Evolutionary conservation across 768 basidiomycete species (phyloP).

Genomic region (Boletus rex-veris): DNA sequence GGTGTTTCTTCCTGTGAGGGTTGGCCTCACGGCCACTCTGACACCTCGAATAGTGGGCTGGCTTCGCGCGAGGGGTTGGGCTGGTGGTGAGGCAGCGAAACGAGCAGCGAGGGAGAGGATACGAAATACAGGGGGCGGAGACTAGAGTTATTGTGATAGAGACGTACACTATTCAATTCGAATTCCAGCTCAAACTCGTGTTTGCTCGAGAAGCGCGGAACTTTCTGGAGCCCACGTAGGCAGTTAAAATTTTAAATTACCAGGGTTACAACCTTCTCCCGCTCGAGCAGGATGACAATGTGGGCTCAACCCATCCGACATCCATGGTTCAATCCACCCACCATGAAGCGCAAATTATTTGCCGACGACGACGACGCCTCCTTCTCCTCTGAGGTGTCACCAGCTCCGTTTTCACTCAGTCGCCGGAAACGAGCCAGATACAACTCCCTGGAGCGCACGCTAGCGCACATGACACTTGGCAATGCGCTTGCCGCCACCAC

Average conservation of each 20-base stretch:
- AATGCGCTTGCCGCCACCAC: neutral
- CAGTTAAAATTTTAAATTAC: neutral
- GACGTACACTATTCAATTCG: conserved; percentile 6
- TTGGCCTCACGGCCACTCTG: conserved; percentile 82
- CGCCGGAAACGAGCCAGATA: conserved; percentile 50
- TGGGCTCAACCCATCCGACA: conserved; percentile 38
- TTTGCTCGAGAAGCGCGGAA: neutral
- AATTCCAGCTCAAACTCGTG: conserved; percentile 1
- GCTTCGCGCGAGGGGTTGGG: conserved; percentile 81
- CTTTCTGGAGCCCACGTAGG: conserved; percentile 5
- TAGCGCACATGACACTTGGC: conserved; percentile 48
- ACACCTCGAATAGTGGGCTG: conserved; percentile 86
- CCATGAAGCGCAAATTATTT: conserved; percentile 39
- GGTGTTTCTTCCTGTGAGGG: conserved; percentile 79
- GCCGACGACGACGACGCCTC: conserved; percentile 8
- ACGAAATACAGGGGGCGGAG: conserved; percentile 21
- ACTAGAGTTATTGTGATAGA: conserved; percentile 11
- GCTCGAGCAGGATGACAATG: conserved; percentile 18
- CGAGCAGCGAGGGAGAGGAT: conserved; percentile 39
- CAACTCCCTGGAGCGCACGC: conserved; percentile 50
- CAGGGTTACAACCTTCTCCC: neutral
- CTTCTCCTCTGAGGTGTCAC: conserved; percentile 3
- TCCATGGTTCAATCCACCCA: conserved; percentile 42
- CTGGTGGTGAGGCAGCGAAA: conserved; percentile 64
- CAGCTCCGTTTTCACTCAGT: conserved; percentile 36